Evolutionary conservation across 208 protist genomes (phyloP).

Genomic region (Trypanosomatidae sp.): DNA sequence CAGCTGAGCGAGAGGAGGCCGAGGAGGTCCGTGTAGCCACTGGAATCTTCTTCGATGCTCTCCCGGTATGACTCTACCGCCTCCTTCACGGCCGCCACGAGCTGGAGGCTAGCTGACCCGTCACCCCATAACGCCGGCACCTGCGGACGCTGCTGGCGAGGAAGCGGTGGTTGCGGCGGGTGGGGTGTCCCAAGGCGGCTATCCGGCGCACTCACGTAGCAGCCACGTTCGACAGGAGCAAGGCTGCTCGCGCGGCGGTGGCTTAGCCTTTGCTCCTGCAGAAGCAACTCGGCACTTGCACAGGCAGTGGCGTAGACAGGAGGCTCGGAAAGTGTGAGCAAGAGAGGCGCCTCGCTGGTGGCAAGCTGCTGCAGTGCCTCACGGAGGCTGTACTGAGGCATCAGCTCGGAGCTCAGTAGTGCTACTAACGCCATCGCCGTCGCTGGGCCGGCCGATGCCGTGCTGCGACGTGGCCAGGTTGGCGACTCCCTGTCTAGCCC

Average conservation of each 20-base stretch:
- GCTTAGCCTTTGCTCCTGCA: constrained; percentile 17
- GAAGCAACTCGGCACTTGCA: constrained; percentile 15
- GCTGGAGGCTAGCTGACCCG: constrained; percentile 33
- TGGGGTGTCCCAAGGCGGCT: constrained; percentile 13
- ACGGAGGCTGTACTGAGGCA: constrained; percentile 16
- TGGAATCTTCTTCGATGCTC: constrained; percentile 27
- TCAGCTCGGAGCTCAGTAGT: constrained; percentile 15
- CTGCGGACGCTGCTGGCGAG: constrained; percentile 14
- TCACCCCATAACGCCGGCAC: constrained; percentile 49
- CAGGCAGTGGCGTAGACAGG: constrained; percentile 23
- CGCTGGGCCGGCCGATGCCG: constrained; percentile 12
- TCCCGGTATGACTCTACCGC: constrained; percentile 34
- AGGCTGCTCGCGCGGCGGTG: constrained; percentile 10
- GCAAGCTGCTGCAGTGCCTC: constrained; percentile 11
- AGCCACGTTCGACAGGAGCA: constrained; percentile 5
- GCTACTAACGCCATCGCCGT: constrained; percentile 3
- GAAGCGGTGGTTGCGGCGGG: constrained; percentile 7
- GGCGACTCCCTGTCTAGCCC: neutral
- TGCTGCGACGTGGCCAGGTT: constrained; percentile 4
- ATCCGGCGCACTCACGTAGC: constrained; percentile 3
- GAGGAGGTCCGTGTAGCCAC: constrained; percentile 34
- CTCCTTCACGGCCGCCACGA: constrained; percentile 38
- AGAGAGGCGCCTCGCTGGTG: constrained; percentile 18
- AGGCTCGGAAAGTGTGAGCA: constrained; percentile 30
- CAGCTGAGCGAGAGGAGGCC: constrained; percentile 15